Conservation (phyloP, 371 early-diverging fungal species). For the Mucor velutinosus region DNA sequence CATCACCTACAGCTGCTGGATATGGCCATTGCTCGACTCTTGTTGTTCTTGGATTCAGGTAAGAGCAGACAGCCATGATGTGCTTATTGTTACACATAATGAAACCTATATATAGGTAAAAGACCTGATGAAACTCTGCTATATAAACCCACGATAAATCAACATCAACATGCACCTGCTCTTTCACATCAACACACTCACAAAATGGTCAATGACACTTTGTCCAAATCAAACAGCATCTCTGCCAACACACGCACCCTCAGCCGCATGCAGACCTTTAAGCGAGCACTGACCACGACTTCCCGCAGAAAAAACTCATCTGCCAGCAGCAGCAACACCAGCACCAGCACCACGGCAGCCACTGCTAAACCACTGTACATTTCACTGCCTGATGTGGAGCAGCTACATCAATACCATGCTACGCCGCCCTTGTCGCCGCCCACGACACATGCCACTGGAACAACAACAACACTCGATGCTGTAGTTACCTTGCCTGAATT, state of each 20-base stretch:
- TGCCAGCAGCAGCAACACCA: not conserved
- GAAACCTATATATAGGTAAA: constrained; percentile 12
- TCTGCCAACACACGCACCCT: not conserved
- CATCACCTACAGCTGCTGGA: constrained; percentile 7
- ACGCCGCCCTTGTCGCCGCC: constrained; percentile 28
- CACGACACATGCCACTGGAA: not conserved
- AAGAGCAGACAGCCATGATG: not conserved
- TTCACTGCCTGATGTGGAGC: constrained; percentile 17
- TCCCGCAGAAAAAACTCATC: constrained; percentile 3
- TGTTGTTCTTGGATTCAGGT: constrained; percentile 3
- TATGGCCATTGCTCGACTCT: constrained; percentile 2
- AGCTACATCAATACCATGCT: not conserved
- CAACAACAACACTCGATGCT: not conserved
- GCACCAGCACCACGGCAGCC: not conserved
- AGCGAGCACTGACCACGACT: constrained; percentile 24
- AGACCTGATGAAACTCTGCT: constrained; percentile 15
- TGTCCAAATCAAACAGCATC: not conserved
- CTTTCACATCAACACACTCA: not conserved
- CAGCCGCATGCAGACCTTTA: constrained; percentile 17
- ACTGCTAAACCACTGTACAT: constrained; percentile 9
- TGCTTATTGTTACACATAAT: constrained; percentile 8
- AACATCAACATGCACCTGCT: constrained; percentile 5
- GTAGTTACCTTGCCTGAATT: constrained; percentile 12
- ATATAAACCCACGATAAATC: constrained; percentile 11
- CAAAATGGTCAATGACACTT: not conserved